Evolutionary conservation across 805 yeast genomes (phyloP).

Genomic region (Yarrowia divulgata): DNA sequence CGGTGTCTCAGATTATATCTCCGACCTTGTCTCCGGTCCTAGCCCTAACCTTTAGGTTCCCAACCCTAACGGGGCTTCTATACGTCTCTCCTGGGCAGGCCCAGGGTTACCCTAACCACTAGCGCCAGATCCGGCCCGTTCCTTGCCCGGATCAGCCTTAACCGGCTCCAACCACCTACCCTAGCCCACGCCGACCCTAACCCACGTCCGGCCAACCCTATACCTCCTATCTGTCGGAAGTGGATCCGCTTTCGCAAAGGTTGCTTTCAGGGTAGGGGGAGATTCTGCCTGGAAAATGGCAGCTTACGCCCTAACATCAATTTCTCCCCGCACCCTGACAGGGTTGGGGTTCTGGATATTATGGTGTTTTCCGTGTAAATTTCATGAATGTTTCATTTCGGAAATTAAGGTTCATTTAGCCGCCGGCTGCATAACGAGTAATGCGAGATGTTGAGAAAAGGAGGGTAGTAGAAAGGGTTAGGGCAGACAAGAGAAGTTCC

Average conservation of each 20-base stretch:
- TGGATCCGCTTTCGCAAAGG: neutral
- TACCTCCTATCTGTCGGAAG: neutral
- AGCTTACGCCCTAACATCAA: no score
- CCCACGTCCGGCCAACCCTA: constrained; percentile 27
- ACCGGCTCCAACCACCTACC: neutral
- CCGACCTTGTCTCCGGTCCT: constrained; percentile 7
- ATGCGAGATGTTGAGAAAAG: no score
- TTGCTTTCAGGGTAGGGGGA: no score
- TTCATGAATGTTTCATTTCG: neutral
- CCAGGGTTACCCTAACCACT: neutral
- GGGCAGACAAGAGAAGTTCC: no score
- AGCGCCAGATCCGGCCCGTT: constrained; percentile 14
- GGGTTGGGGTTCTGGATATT: no score
- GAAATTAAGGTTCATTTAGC: neutral
- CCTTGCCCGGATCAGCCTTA: constrained; percentile 13
- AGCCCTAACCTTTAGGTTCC: no score
- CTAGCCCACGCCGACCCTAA: neutral
- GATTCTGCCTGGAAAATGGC: no score
- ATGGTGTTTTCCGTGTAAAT: neutral
- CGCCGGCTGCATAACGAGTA: neutral
- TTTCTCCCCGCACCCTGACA: no score
- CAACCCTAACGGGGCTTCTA: neutral
- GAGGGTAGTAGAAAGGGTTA: no score
- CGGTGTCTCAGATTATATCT: constrained; percentile 26
- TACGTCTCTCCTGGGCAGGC: neutral